Conservation (phyloP, 2,329 filamentous ascomycete species). For the Aspergillus sp. region DNA sequence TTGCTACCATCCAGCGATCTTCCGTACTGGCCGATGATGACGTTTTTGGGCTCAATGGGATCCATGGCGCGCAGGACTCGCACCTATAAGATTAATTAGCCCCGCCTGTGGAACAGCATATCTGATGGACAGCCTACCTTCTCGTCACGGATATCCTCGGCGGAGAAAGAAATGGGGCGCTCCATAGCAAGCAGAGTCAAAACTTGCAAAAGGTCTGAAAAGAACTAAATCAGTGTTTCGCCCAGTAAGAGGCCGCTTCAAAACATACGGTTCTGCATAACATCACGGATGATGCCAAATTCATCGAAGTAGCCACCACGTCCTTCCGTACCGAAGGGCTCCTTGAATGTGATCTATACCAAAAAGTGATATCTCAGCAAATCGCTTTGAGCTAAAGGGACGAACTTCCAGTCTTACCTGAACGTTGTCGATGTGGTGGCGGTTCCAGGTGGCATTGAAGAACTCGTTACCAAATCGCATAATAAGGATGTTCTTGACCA, state of each 20-base stretch:
- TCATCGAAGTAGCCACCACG: constrained; percentile 99
- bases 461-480: constrained; percentile 98
- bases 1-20: constrained; percentile 95
- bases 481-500: constrained; percentile 99
- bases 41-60: constrained; percentile 96
- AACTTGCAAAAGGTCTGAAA: constrained; percentile 81
- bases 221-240: constrained; percentile 19
- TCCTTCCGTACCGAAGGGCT: constrained; percentile 97
- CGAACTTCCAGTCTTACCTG: constrained; percentile 53
- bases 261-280: constrained; percentile 91
- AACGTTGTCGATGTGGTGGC: constrained; percentile 98
- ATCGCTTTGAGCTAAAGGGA: background rate
- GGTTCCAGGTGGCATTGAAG: constrained; percentile 97
- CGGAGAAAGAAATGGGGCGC: constrained; percentile 94
- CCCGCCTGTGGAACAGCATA: background rate
- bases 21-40: constrained; percentile 98
- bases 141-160: constrained; percentile 97
- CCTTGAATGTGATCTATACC: constrained; percentile 87
- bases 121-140: constrained; percentile 55
- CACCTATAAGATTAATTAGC: constrained; percentile 48
- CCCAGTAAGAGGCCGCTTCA: background rate
- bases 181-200: constrained; percentile 97
- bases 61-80: constrained; percentile 91
- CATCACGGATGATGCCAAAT: constrained; percentile 98
- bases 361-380: constrained; percentile 14